Percentiles rank a stretch among this genome's conserved stretches.
Evolutionary conservation across 225 moss, liverwort and hornwort species (phyloP).

Genomic region (Rhytidiadelphus loreus): DNA sequence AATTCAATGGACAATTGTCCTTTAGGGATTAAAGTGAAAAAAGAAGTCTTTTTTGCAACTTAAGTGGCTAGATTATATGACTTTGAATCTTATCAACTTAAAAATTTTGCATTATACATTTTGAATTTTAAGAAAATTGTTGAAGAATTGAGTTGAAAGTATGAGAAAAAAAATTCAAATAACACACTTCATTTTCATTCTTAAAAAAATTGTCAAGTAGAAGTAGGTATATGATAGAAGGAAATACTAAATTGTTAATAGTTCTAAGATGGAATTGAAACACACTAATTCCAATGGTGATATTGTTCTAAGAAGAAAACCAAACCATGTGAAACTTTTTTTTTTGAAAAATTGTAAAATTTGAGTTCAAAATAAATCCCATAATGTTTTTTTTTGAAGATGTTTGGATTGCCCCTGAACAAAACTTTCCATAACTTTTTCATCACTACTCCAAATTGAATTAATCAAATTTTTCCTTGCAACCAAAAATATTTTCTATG

Average conservation of each 20-base stretch:
- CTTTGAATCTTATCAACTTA: not conserved
- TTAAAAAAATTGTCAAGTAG: not conserved
- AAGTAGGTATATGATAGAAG: not conserved
- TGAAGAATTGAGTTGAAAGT: not conserved
- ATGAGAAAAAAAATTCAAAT: too few species aligned
- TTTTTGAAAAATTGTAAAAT: not conserved
- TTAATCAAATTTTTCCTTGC: not conserved
- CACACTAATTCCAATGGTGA: not conserved
- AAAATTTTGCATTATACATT: not conserved
- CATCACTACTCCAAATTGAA: not conserved
- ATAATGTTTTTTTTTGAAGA: not conserved
- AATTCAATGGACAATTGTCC: too few species aligned
- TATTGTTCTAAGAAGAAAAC: not conserved
- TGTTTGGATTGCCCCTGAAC: accelerated
- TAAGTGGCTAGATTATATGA: too few species aligned
- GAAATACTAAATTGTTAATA: not conserved
- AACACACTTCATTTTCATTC: too few species aligned
- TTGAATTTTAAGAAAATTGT: not conserved
- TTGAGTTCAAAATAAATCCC: too few species aligned
- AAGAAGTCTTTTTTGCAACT: too few species aligned
- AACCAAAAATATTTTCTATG: not conserved
- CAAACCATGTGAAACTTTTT: not conserved
- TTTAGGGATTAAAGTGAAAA: too few species aligned
- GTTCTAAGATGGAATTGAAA: not conserved
- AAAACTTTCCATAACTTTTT: not conserved